Percentiles rank a stretch among this genome's conserved stretches.
Evolutionary conservation across 306 rosid genomes (phyloP).

Genomic region (Urtica urens): DNA sequence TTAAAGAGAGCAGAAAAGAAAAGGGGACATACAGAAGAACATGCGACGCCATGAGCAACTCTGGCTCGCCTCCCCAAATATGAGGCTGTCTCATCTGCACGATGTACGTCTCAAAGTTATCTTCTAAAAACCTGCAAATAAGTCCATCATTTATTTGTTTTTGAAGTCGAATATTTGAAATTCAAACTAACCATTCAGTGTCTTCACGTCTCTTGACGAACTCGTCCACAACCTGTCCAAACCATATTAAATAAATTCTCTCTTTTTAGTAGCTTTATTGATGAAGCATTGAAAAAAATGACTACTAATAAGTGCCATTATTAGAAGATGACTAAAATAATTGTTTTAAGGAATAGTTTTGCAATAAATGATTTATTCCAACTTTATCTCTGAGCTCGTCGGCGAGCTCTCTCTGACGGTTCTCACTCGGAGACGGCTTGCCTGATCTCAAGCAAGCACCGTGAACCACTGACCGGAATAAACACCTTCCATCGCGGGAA

Average conservation of each 20-base stretch:
- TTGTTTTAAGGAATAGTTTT: too few species aligned
- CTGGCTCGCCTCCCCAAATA: constrained; percentile 87
- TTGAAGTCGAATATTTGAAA: too few species aligned
- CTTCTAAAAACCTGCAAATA: constrained; percentile 69
- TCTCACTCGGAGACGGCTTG: constrained; percentile 44
- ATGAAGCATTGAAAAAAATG: too few species aligned
- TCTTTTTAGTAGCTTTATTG: background rate
- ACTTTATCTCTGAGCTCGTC: constrained; percentile 77
- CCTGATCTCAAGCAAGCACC: constrained; percentile 61
- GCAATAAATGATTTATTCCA: too few species aligned
- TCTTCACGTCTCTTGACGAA: constrained; percentile 56
- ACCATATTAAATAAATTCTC: constrained; percentile 8
- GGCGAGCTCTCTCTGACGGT: constrained; percentile 63
- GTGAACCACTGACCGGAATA: constrained; percentile 69
- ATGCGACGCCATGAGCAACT: constrained; percentile 77
- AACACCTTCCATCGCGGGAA: constrained; percentile 83
- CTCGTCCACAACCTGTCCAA: constrained; percentile 67
- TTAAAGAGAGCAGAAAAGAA: too few species aligned
- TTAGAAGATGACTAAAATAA: background rate
- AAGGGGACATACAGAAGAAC: constrained; percentile 44
- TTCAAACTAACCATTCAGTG: constrained; percentile 42
- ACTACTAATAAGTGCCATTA: too few species aligned
- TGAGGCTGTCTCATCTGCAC: constrained; percentile 60
- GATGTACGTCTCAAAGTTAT: constrained; percentile 59
- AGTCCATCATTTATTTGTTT: background rate